phyloP scores from a whole-genome alignment of 1,284 basidiomycete genomes.

The Ustilago crameri region DNA sequence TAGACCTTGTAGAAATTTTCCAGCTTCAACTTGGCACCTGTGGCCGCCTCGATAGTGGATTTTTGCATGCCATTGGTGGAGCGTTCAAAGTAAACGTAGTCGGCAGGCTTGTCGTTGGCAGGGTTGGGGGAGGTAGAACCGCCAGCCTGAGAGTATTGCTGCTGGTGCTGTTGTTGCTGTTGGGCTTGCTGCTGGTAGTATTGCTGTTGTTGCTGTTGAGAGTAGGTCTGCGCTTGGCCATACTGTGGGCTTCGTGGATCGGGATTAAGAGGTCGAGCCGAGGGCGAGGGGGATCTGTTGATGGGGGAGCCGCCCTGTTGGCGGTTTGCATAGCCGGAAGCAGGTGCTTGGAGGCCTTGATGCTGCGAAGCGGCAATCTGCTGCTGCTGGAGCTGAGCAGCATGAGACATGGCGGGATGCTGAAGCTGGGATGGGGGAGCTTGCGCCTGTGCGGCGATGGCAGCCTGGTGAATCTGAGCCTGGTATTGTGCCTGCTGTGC shows the following conservation, averaged over 20 bases:
- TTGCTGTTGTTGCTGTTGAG: constrained; percentile 29
- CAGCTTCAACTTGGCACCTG: constrained; percentile 94
- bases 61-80: constrained; percentile 84
- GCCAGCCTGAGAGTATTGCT: constrained; percentile 26
- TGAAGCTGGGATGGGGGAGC: constrained; percentile 61
- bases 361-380: constrained; percentile 53
- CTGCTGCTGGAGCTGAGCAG: constrained; percentile 60
- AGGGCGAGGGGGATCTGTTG: constrained; percentile 48
- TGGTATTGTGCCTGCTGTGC: constrained; percentile 54
- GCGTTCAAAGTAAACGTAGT: constrained; percentile 96
- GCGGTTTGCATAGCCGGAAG: constrained; percentile 25
- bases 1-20: constrained; percentile 98
- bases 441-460: constrained; percentile 61
- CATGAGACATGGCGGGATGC: constrained; percentile 62
- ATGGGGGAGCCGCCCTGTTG: constrained; percentile 16
- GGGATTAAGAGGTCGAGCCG: constrained; percentile 34
- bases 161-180: constrained; percentile 32
- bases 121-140: constrained; percentile 42
- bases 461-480: constrained; percentile 63
- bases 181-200: constrained; percentile 29
- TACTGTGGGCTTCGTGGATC: constrained; percentile 38
- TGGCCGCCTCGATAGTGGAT: constrained; percentile 88
- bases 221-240: constrained; percentile 39
- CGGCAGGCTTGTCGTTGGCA: constrained; percentile 70
- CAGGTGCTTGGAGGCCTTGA: constrained; percentile 45